A percentile compares a stretch with the other conserved stretches of the same genome.
phyloP scores from a whole-genome alignment of 2,329 filamentous ascomycete genomes.

The Exophiala viscosa region DNA sequence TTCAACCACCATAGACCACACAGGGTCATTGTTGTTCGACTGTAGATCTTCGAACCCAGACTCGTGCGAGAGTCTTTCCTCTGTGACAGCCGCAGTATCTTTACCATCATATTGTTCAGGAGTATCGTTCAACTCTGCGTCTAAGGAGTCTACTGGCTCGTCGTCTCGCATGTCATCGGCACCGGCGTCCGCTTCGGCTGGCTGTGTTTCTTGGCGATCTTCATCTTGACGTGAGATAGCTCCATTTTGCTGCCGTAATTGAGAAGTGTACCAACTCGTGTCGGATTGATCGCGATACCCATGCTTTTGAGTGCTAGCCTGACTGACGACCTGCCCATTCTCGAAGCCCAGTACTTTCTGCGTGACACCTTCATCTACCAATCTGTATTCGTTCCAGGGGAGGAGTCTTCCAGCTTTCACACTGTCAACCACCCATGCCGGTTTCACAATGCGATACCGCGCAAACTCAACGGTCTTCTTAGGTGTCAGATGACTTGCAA shows the following conservation, averaged over 20 bases:
- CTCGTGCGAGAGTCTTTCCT: too few relatives aligned
- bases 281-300: slow-evolving; percentile 80
- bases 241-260: slow-evolving; percentile 46
- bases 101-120: too few relatives aligned
- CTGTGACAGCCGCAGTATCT: too few relatives aligned
- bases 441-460: slow-evolving; percentile 87
- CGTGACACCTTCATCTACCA: slow-evolving; percentile 76
- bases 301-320: slow-evolving; percentile 56
- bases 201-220: neutral
- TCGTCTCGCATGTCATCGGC: neutral
- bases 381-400: slow-evolving; percentile 80
- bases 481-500: slow-evolving; percentile 81
- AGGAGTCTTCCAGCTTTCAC: slow-evolving; percentile 74
- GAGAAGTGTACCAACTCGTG: slow-evolving; percentile 75
- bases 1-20: too few relatives aligned
- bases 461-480: slow-evolving; percentile 90
- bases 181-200: neutral
- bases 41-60: too few relatives aligned
- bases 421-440: slow-evolving; percentile 90
- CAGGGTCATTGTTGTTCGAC: neutral
- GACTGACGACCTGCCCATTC: slow-evolving; percentile 62
- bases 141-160: too few relatives aligned
- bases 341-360: slow-evolving; percentile 72
- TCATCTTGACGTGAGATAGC: neutral
- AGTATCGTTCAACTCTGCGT: neutral